A percentile compares a stretch with the other conserved stretches of the same genome.
Evolutionary conservation across 2,329 filamentous ascomycete species (phyloP).

Genomic region (Neonectria punicea): DNA sequence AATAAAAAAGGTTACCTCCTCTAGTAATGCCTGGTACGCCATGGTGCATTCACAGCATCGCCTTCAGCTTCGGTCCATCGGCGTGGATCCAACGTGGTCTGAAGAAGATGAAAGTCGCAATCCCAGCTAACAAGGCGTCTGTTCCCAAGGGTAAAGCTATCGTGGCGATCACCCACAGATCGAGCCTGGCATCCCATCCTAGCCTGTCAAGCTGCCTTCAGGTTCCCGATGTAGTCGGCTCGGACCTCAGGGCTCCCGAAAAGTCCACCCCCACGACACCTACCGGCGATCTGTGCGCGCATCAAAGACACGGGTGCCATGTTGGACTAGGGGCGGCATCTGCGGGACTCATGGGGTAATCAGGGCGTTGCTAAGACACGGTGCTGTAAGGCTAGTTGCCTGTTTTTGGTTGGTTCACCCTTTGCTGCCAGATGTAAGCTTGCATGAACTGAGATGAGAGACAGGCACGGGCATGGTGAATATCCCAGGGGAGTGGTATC

Average conservation of each 20-base stretch:
- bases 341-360: background rate
- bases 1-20: too few relatives aligned
- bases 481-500: conserved; percentile 1
- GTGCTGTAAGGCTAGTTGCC: conserved; percentile 16
- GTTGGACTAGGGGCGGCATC: background rate
- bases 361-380: background rate
- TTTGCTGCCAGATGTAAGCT: background rate
- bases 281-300: conserved; percentile 9
- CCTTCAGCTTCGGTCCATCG: conserved; percentile 28
- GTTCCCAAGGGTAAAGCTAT: conserved; percentile 12
- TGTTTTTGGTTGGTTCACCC: background rate
- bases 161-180: conserved; percentile 22
- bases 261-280: conserved; percentile 4
- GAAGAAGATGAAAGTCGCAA: conserved; percentile 28
- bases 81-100: conserved; percentile 19
- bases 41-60: background rate
- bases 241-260: background rate
- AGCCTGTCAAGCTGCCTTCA: conserved; percentile 1
- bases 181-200: conserved; percentile 1
- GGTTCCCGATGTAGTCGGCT: conserved; percentile 10
- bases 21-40: background rate
- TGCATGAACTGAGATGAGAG: background rate
- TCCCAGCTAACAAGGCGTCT: conserved; percentile 34
- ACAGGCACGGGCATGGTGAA: background rate
- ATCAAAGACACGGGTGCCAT: background rate